These are phyloP conservation scores for Solanum pimpinellifolium DNA, from an alignment of 257 asterid species.

Conservation along the genomic window DNA sequence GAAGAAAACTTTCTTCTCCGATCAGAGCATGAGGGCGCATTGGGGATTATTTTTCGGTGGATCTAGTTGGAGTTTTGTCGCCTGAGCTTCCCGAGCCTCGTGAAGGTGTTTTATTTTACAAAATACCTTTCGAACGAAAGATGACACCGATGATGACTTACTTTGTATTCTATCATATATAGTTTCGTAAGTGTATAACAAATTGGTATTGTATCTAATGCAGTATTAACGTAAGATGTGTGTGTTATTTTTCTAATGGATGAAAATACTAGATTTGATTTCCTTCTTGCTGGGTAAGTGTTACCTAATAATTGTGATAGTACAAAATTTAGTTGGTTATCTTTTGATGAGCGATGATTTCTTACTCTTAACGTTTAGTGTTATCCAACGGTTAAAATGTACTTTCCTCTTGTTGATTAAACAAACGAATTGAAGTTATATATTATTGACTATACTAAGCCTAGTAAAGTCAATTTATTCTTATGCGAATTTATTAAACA, in stretches of 20 bases:
- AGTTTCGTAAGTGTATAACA: neutral
- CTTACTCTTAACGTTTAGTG: neutral
- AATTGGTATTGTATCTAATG: neutral
- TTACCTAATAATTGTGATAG: neutral
- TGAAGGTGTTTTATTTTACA: too few species aligned
- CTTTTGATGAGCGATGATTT: neutral
- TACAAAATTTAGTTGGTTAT: neutral
- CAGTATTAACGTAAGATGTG: neutral
- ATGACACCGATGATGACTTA: neutral
- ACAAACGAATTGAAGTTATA: neutral
- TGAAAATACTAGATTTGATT: neutral
- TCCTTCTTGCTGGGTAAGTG: neutral
- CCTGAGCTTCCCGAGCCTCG: too few species aligned
- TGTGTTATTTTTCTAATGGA: neutral
- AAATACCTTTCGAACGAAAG: too few species aligned
- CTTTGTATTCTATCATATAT: neutral
- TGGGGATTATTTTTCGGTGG: too few species aligned
- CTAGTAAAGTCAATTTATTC: neutral
- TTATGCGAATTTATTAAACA: neutral
- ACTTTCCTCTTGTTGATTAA: neutral
- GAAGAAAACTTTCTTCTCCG: too few species aligned
- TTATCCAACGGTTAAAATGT: neutral
- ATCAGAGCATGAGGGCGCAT: too few species aligned
- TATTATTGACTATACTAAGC: neutral
- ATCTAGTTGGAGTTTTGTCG: too few species aligned